Percentiles rank a stretch among this genome's conserved stretches.
Evolutionary conservation across 2,329 filamentous ascomycete genomes (phyloP).

Genomic region (Falciphora oryzae): DNA sequence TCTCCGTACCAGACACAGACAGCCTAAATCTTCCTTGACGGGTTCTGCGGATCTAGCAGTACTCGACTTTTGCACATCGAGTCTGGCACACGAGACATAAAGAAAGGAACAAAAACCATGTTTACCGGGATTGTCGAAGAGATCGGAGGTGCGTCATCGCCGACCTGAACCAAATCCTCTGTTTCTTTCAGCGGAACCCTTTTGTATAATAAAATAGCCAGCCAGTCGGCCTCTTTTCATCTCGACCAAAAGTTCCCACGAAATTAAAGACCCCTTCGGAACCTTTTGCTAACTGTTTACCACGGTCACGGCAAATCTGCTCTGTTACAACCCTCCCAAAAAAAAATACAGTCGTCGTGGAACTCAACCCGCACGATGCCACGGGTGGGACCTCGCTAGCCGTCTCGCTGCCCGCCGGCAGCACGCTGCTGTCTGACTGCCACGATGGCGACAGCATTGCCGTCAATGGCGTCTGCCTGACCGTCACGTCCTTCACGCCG

Average conservation of each 20-base stretch:
- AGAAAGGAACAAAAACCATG: conserved; percentile 46
- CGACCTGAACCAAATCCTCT: not conserved
- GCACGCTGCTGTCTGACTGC: conserved; percentile 74
- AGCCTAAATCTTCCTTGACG: not conserved
- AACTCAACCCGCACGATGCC: conserved; percentile 73
- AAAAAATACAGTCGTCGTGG: conserved; percentile 62
- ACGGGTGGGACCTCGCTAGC: conserved; percentile 87
- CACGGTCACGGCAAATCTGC: conserved; percentile 7
- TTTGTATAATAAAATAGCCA: not conserved
- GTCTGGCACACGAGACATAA: not conserved
- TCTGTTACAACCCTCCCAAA: not conserved
- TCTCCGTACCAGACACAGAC: too few species aligned
- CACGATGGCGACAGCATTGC: conserved; percentile 90
- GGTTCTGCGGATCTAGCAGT: not conserved
- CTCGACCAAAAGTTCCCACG: too few species aligned
- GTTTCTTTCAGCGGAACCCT: conserved; percentile 16
- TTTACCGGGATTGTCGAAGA: conserved; percentile 94
- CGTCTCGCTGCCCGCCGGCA: conserved; percentile 62
- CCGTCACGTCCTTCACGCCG: conserved; percentile 58
- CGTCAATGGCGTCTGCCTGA: conserved; percentile 94
- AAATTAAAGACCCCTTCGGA: too few species aligned
- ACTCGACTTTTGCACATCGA: not conserved
- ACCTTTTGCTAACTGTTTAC: not conserved
- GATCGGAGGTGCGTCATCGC: conserved; percentile 67
- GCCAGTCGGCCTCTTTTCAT: too few species aligned